Evolutionary conservation across 176 grass and related monocot genomes (phyloP), one percentile per base, ranked within the genome.

Genomic region (Elaeis guineensis): DNA sequence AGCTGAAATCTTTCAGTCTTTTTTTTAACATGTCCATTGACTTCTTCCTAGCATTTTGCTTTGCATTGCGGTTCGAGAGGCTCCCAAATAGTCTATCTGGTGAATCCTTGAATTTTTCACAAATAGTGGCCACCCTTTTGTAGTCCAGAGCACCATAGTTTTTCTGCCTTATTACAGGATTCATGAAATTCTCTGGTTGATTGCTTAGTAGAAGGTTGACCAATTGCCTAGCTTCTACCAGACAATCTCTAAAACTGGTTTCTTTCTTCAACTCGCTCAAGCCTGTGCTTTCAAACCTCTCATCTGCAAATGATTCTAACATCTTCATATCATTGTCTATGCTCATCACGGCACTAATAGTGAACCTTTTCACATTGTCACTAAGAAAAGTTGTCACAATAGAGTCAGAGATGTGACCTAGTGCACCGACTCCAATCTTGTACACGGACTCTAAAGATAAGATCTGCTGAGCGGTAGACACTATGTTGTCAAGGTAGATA

Each of bases 121-220:
- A 91, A 22, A 92, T 56, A 18, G 73, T 80, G 0, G 84, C 60
- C 22, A 97, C 25, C 78, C 86, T 97, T 75, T 97, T 97, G 77
- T 80, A 74, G 80, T 97, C 93, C 63, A 97, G 72, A 11, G 75
- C 72, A 11, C 84, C 84, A 11, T 92, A 97, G 71, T 85, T 97
- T 64, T 73, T 87, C 78, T 71, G 75, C 69, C 92, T 80, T 72
- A 89, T 89, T 54, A 88, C 87, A 48, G 93, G 87, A 71, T 97
- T 97, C 83, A 91, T 83, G 64, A 91, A 97, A 49, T 84, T 85
- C 79, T 97, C 93, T 17, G 93, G 87, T 39, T 91, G 87, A 77
- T 86, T 97, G 78, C 93, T 91, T 23, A 91, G 68, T 28, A 97
- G 80, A 49, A 97, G 87, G 66, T 97, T 97, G 35, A 91, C 50